Evolutionary conservation across 352 stramenopile genomes (phyloP).

Genomic region (Pythium aphanidermatum): DNA sequence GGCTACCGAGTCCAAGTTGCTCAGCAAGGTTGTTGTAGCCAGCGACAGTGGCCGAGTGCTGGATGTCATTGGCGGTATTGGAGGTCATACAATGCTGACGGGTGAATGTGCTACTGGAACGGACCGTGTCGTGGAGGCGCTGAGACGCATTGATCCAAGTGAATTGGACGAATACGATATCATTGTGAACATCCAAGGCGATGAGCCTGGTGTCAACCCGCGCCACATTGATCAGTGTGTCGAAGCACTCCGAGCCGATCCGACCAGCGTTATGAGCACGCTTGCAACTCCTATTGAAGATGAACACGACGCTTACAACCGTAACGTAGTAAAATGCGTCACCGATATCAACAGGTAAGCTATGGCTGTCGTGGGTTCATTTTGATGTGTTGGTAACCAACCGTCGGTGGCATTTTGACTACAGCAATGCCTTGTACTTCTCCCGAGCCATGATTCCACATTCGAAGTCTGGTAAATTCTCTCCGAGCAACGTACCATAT

Average conservation of each 20-base stretch:
- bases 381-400: too few species aligned
- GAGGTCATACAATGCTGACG: constrained; percentile 53
- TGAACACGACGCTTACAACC: constrained; percentile 44
- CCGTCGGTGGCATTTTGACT: too few species aligned
- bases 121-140: constrained; percentile 64
- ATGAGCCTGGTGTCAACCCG: constrained; percentile 77
- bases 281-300: constrained; percentile 56
- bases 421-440: constrained; percentile 81
- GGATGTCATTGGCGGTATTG: constrained; percentile 34
- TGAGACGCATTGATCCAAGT: constrained; percentile 29
- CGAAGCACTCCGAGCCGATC: constrained; percentile 39
- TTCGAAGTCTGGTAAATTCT: constrained; percentile 56
- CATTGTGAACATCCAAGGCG: constrained; percentile 81
- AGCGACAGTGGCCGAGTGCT: constrained; percentile 67
- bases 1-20: constrained; percentile 32
- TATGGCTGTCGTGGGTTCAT: too few species aligned
- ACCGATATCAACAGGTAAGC: constrained; percentile 46
- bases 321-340: constrained; percentile 79
- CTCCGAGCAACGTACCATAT: constrained; percentile 39
- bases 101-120: constrained; percentile 64
- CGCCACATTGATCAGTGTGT: constrained; percentile 71
- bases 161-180: constrained; percentile 60
- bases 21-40: constrained; percentile 71
- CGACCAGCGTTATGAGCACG: constrained; percentile 67
- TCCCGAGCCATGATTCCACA: constrained; percentile 75